phyloP scores from a whole-genome alignment of 2,329 filamentous ascomycete species.

The Huntiella decipiens region DNA sequence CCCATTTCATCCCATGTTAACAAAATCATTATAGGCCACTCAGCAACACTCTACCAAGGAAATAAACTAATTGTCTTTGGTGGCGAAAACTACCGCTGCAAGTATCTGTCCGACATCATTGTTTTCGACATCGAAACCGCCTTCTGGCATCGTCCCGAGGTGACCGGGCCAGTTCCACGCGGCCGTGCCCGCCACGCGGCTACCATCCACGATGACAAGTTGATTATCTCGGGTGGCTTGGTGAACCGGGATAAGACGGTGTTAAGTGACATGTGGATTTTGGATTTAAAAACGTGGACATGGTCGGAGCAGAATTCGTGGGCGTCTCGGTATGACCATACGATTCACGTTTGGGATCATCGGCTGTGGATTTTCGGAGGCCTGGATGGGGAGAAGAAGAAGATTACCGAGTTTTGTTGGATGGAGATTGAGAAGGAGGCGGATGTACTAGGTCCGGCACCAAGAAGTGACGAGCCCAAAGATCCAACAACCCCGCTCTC shows the following conservation, averaged over 20 bases:
- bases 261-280: constrained; percentile 86
- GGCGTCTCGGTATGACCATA: constrained; percentile 85
- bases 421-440: constrained; percentile 81
- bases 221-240: constrained; percentile 91
- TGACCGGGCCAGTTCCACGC: constrained; percentile 68
- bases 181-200: constrained; percentile 86
- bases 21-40: constrained; percentile 46
- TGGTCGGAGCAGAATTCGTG: constrained; percentile 97
- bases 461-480: no score
- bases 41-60: constrained; percentile 80
- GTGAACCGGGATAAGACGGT: constrained; percentile 84
- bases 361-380: constrained; percentile 94
- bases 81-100: constrained; percentile 92
- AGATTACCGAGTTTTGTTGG: constrained; percentile 93
- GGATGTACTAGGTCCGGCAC: background rate
- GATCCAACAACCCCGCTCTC: no score
- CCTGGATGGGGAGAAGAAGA: constrained; percentile 89
- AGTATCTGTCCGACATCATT: constrained; percentile 87
- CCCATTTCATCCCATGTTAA: constrained; percentile 1
- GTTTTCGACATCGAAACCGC: constrained; percentile 89
- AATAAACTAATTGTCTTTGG: constrained; percentile 95
- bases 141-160: constrained; percentile 83
- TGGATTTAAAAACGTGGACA: constrained; percentile 92
- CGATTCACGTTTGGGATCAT: constrained; percentile 79
- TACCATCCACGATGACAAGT: constrained; percentile 85